Conservation (phyloP, 257 asterid genomes). For the Nicotiana benthamiana region DNA sequence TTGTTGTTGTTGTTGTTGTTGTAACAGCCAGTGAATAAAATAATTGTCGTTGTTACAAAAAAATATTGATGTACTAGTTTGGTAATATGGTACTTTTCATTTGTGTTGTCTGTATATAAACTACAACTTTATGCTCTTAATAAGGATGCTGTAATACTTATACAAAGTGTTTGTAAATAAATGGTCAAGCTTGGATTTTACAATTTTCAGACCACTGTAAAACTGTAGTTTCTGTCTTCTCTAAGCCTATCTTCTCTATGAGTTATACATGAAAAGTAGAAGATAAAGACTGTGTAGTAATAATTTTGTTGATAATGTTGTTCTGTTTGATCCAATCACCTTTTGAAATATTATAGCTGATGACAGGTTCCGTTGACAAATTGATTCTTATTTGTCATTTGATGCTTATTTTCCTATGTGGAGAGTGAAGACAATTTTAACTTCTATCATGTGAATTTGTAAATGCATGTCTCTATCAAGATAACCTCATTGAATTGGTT, state of each 20-base stretch:
- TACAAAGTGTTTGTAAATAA: neutral
- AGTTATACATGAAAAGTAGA: neutral
- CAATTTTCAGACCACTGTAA: neutral
- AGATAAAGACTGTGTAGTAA: neutral
- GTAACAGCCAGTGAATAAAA: no score
- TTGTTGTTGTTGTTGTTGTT: no score
- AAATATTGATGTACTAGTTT: neutral
- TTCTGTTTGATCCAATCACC: neutral
- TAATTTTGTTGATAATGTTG: neutral
- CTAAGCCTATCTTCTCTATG: neutral
- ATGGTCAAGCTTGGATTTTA: neutral
- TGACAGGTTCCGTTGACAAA: neutral
- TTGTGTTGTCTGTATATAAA: neutral
- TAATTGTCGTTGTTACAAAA: no score
- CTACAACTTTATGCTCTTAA: no score
- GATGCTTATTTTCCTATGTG: neutral
- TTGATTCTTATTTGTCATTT: neutral
- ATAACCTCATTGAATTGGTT: no score
- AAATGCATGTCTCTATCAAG: no score
- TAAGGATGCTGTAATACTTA: neutral
- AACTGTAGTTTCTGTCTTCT: neutral
- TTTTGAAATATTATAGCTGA: neutral
- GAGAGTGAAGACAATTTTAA: neutral
- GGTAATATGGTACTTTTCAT: neutral
- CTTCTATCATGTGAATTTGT: no score